These are phyloP conservation scores for Marvania coccoides DNA, from an alignment of 139 green algal genomes.

Conservation along the genomic window DNA sequence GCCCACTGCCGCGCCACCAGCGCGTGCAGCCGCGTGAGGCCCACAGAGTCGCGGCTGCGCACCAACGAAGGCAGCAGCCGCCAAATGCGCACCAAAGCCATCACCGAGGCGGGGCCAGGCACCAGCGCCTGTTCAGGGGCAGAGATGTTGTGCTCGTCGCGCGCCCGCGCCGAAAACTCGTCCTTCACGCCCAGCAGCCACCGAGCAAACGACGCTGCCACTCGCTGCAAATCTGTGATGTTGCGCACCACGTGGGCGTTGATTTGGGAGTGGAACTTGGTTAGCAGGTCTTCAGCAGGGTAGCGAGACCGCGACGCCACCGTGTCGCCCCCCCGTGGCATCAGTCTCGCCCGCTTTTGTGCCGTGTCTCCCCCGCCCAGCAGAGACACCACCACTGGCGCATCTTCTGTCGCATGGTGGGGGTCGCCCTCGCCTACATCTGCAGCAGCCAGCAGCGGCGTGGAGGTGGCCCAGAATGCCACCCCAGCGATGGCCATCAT, in stretches of 20 bases:
- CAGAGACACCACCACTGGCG: conserved; percentile 6
- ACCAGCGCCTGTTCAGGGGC: too few species aligned
- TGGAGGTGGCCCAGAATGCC: conserved; percentile 9
- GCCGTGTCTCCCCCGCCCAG: neutral
- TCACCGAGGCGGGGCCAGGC: neutral
- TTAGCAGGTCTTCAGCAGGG: neutral
- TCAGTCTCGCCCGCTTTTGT: neutral
- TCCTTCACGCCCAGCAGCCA: conserved; percentile 2
- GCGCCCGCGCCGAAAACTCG: neutral
- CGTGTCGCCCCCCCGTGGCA: neutral
- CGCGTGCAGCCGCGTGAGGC: conserved; percentile 6
- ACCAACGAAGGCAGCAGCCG: neutral
- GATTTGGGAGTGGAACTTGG: neutral
- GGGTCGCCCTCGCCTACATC: neutral
- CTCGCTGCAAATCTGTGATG: conserved; percentile 10
- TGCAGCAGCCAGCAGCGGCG: neutral
- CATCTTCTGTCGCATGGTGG: neutral
- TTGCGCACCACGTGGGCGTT: neutral
- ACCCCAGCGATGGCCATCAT: conserved; percentile 6
- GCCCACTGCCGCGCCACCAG: conserved; percentile 11
- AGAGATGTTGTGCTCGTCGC: neutral
- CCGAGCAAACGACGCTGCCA: neutral
- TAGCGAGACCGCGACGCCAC: neutral
- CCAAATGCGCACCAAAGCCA: neutral
- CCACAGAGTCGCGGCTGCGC: neutral